Evolutionary conservation across 108 stramenopile species (phyloP), one percentile per base, ranked within the genome.

Genomic region (Fistulifera pelliculosa): DNA sequence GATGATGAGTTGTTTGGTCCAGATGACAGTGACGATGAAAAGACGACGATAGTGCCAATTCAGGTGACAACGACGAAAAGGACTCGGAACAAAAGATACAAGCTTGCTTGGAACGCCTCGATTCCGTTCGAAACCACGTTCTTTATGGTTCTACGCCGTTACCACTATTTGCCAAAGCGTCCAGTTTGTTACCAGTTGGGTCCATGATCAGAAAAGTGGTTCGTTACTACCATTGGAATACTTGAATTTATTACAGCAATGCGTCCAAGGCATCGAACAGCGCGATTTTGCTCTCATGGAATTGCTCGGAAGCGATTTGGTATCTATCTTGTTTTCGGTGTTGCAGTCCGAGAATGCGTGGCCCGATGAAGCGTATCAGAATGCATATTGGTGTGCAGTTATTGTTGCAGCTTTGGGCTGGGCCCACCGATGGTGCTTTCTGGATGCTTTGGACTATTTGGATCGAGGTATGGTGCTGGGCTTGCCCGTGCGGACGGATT

Each of bases 381-480:
- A 69, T 19, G 66, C 67, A 3, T 76, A 74, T 50, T 68, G 73
- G 60, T 77, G 66, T 44, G 66, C 68, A 13, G 60, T 47, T n/a
- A 38, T 73, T 28, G 43, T 63, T 11, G 62, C 65, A 14, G 75
- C 81, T 2, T 52, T 78, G 45, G 74, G 70, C 11, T 59, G 57
- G 19, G 58, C 72, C 7, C 66, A 83, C 23, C 61, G 65, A 41
- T 74, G 81, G 7, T 65, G 52, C 27, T 75, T 76, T 38, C 28
- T 76, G 0, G 35, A 51, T 12, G 68, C 77, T 11, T 56, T 77
- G 50, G 19, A 56, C 43, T 58, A 55, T 49, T 41, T 83, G 25
- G 81, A 83, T 47, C 73, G 73, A 41, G 71, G 67, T 0, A 48
- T 62, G 1, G 65, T 79, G 13, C 24, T 83, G 35, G 81, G 81